Percentiles rank a stretch among this genome's conserved stretches.
These are phyloP conservation scores for Pascua guehoae DNA, from an alignment of 1,284 basidiomycete species.

Conservation along the genomic window DNA sequence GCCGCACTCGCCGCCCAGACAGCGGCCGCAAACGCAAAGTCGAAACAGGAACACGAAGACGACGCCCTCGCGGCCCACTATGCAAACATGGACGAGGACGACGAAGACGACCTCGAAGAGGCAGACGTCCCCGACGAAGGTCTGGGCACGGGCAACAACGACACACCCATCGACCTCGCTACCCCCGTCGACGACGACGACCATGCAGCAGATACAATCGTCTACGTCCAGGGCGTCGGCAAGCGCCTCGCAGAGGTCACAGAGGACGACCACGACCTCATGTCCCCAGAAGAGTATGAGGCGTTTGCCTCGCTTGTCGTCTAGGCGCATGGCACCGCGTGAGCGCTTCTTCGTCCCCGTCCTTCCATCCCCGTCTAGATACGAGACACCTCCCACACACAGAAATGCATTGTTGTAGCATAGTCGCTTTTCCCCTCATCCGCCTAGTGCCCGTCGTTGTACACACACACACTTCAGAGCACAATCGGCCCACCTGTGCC, in stretches of 20 bases:
- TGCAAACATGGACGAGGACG: slow-evolving; percentile 26
- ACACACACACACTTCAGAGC: no score
- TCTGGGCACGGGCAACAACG: not conserved
- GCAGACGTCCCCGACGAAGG: slow-evolving; percentile 6
- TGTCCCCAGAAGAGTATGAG: slow-evolving; percentile 51
- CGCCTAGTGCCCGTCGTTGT: no score
- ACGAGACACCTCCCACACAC: no score
- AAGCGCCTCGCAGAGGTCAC: slow-evolving; percentile 43
- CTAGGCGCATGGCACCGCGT: no score
- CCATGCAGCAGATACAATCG: slow-evolving; percentile 2
- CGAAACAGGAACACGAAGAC: slow-evolving; percentile 20
- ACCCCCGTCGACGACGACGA: not conserved
- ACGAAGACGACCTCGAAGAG: slow-evolving; percentile 21
- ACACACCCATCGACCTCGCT: slow-evolving; percentile 1
- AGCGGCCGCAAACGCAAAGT: slow-evolving; percentile 5
- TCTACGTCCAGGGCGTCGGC: slow-evolving; percentile 38
- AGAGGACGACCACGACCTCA: slow-evolving; percentile 46
- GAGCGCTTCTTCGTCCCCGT: no score
- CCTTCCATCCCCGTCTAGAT: no score
- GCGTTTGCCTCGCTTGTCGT: slow-evolving; percentile 1
- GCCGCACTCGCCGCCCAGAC: slow-evolving; percentile 5
- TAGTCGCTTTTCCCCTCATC: no score
- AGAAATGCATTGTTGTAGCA: no score
- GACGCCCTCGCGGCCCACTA: slow-evolving; percentile 32
- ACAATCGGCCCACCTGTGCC: no score